Evolutionary conservation across 495 filamentous ascomycete genomes (phyloP), one percentile per base, ranked within the genome.

Genomic region (Penicillium cataractarum): DNA sequence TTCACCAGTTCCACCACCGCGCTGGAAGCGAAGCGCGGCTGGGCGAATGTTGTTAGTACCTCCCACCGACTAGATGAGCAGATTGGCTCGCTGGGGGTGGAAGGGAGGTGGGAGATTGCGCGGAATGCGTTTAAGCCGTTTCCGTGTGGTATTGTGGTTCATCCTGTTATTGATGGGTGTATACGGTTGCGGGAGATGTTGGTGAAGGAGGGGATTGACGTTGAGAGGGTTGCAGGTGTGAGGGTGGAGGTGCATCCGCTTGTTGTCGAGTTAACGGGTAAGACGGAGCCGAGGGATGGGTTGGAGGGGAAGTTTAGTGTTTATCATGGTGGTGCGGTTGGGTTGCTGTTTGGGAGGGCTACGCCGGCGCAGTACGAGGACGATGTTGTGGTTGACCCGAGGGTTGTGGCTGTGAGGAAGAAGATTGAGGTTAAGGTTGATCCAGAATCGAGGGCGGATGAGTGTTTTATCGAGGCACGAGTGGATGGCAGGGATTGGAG

Each of bases 401-500:
- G 33, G 13, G 33, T 35, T 35, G 33, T 35, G 33, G 33, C 33
- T 35, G 33, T 35, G 10, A 9, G 33, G 10, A 12, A 35, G 33
- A 35, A 3, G 33, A 35, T 35, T 13, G 2, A 35, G 33, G 33
- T 35, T 35, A 12, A 35, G 33, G 33, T 35, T 35, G 33, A 35
- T 35, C 9, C 0, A 12, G 33, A 10, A 10, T 3, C 13, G 4
- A 0, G 9, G 33, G 7, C 33, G 0, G 33, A 35, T 66, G 74
- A 83, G 63, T 73, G 78, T 3, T 67, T 71, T 31, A 67, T 84
- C 13, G 69, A 67, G 9, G 52, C 82, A 0, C 63, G 65, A 8
- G 66, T 82, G 51, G 51, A 68, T 12, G 73, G 79, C 46, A 73
- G 74, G 17, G 55, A n/a, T 54, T 57, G 49, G 19, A 13, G 10